Evolutionary conservation across 2,329 filamentous ascomycete species (phyloP), one percentile per base, ranked within the genome.

Genomic region (Fusarium cyanostomum): DNA sequence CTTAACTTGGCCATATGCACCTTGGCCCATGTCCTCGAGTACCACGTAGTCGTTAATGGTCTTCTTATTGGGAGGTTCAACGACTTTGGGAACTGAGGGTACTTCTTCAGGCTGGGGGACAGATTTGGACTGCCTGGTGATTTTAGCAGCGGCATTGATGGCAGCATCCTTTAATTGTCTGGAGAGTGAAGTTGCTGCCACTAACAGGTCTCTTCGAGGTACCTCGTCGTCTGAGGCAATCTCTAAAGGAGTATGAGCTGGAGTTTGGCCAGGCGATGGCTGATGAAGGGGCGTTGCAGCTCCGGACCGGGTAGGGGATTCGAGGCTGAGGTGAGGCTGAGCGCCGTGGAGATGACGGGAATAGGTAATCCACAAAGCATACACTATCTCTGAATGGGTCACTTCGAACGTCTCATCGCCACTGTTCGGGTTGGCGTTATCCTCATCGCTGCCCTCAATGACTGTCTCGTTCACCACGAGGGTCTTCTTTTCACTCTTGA

Each of bases 1-100:
- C 76, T 99, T 99, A 56, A 99, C 95, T 77, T 99, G 94, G 2
- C 95, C 95, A 74, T 99, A 99, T 1, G 95, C 95, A 35, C 95
- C 95, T 78, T 97, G 93, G 5, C 95, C 95, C 94, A 99, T 98
- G 59, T 99, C 95, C 77, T 99, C 95, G 11, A 99, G 81, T 59
- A 99, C 94, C 37, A 89, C 84, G 75, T 97, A 99, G 74, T 97
- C 93, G 50, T 90, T 84, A 64, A 99, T 98, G 1, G 86, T 89
- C 77, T 95, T 95, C 79, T 96, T 97, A 67, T 81, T 73, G 24
- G 74, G 62, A 11, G 79, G 70, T 43, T 79, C 74, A 12, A 72
- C 68, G 8, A 71, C 73, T 68, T 81, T 59, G 64, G 79, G 68
- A 2, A 70, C 72, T 5, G 78, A 58, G 10, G 75, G 59, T 53